Base-by-base conservation (phyloP, 768 basidiomycete species). In the Tricholoma bakamatsutake region DNA sequence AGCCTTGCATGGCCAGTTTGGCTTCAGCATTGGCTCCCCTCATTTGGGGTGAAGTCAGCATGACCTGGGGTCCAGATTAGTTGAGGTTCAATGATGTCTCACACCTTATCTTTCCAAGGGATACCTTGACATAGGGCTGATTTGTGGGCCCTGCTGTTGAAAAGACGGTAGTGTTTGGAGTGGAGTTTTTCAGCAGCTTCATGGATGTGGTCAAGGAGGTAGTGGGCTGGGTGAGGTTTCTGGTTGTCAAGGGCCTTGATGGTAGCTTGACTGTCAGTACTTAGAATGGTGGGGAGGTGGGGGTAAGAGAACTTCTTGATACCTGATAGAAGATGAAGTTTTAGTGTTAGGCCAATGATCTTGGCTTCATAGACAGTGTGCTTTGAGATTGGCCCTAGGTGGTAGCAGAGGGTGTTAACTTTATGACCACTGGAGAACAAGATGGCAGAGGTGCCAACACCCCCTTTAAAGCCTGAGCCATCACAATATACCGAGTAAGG, bases 11-110 rank as follows among this genome's bases (percentile, higher is more conserved):
- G 0, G 59, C 59, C 17, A n/a, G 1, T 24, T 59, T 59, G n/a
- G 58, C 59, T 3, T 54, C 24, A 27, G 37, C 21, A n/a, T 59
- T 46, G n/a, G 59, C 56, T 15, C n/a, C 43, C 31, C 18, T 60
- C 53, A 27, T 60, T 60, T 24, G 59, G 59, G 1, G 15, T 37
- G n/a, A 60, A 60, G 42, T 55, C 31, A 35, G 28, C 10, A 42
- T 60, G 59, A 5, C 55, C 55, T 4, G 56, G 56, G 2, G 59
- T 51, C 54, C 58, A 59, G 46, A 31, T 50, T 33, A 56, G 11
- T 21, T 55, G 58, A 8, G 54, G 39, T 28, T 42, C 6, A 46
- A 57, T 31, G 4, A 53, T 40, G n/a, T 33, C 15, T 4, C 37
- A 15, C 9, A 39, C 34, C 9, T 50, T 27, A 33, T 31, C 42